Conservation (phyloP, 768 basidiomycete genomes). For the Trametes maxima region DNA sequence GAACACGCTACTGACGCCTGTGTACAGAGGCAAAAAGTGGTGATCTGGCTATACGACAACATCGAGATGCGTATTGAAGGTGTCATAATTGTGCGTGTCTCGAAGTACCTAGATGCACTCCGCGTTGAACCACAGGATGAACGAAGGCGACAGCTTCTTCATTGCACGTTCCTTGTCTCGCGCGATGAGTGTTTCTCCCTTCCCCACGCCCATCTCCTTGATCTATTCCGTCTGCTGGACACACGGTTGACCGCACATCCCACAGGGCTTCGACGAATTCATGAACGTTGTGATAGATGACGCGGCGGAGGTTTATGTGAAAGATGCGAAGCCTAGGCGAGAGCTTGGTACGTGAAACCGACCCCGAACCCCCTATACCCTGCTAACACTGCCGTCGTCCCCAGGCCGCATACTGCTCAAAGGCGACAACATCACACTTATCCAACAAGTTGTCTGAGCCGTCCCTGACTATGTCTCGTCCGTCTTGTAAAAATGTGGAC, state of each 20-base stretch:
- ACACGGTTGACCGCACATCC: constrained; percentile 29
- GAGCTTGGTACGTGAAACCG: constrained; percentile 66
- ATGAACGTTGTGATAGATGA: constrained; percentile 98
- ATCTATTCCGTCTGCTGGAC: neutral
- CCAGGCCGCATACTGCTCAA: constrained; percentile 93
- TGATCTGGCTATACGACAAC: constrained; percentile 97
- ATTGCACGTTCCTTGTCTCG: constrained; percentile 15
- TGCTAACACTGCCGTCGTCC: neutral
- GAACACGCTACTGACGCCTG: neutral
- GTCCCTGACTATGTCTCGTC: neutral
- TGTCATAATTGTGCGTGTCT: constrained; percentile 82
- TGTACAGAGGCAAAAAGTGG: constrained; percentile 74
- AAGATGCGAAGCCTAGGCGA: constrained; percentile 82
- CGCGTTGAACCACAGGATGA: constrained; percentile 43
- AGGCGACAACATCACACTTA: constrained; percentile 98
- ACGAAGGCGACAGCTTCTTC: constrained; percentile 38
- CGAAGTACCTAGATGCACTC: constrained; percentile 30
- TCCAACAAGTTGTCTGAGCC: constrained; percentile 63
- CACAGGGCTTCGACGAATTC: constrained; percentile 98
- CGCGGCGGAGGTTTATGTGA: constrained; percentile 88
- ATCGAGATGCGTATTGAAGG: constrained; percentile 96
- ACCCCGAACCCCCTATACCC: neutral
- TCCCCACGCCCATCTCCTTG: constrained; percentile 12
- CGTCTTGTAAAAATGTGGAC: constrained; percentile 27
- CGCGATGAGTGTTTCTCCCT: constrained; percentile 16